Conservation (phyloP, 495 filamentous ascomycete genomes). For the Elaphomyces granulatus region DNA sequence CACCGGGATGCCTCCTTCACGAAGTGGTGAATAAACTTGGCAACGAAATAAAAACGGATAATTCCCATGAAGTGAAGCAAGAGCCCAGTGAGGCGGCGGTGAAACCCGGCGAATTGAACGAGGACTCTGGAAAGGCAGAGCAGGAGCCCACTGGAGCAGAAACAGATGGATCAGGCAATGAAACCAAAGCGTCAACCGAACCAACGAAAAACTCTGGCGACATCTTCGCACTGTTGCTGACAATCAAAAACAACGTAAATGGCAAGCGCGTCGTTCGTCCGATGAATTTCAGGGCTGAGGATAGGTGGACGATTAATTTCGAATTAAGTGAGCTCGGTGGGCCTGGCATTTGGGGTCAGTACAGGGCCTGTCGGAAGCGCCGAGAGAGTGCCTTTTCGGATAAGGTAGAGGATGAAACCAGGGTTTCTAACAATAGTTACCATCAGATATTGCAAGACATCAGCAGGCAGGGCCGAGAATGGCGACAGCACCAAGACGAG, state of each 20-base stretch:
- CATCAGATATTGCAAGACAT: conserved; percentile 28
- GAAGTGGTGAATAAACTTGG: conserved; percentile 15
- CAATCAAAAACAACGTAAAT: conserved; percentile 60
- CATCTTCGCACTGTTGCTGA: conserved; percentile 53
- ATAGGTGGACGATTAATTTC: conserved; percentile 70
- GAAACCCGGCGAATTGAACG: not conserved
- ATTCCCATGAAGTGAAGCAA: conserved; percentile 14
- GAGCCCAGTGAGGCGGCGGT: not conserved
- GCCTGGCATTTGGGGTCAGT: conserved; percentile 30
- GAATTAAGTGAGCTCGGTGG: conserved; percentile 42
- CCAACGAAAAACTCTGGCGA: conserved; percentile 7
- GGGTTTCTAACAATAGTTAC: conserved; percentile 21
- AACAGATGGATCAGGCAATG: not conserved
- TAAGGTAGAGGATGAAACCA: conserved; percentile 23
- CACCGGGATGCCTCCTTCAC: too few species aligned
- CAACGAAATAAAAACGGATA: conserved; percentile 6
- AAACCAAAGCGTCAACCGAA: conserved; percentile 4
- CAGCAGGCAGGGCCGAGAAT: conserved; percentile 30
- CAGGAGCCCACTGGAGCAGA: conserved; percentile 5
- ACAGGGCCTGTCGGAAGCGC: conserved; percentile 34
- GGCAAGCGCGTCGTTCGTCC: conserved; percentile 48
- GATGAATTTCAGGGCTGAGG: conserved; percentile 24
- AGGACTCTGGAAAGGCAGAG: conserved; percentile 9
- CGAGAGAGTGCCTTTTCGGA: conserved; percentile 32
- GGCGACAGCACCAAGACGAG: conserved; percentile 34